Evolutionary conservation across 257 asterid species (phyloP), one percentile per base, ranked within the genome.

Genomic region (Solanum raphanifolium): DNA sequence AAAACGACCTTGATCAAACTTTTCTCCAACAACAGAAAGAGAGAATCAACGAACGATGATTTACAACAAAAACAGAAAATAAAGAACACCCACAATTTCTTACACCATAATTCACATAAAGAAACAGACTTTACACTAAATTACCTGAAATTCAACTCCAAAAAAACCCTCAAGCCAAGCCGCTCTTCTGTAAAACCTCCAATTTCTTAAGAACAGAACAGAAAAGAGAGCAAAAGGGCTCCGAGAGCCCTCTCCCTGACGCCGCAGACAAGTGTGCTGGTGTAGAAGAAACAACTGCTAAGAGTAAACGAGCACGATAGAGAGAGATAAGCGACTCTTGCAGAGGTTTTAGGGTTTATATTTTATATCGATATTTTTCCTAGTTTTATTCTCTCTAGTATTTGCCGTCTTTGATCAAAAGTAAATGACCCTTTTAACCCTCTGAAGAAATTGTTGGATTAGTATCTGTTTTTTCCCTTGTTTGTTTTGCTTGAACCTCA

Each of bases 291-390:
- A 41, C 46, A 32, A 78, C 9, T 78, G 84, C 65, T 78, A 25
- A 25, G 65, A 25, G 84, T 78, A 41, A 5, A 78, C 48, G 48
- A 71, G 48, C 32, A 13, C 25, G 9, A 31, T 10, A 5, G 2
- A 38, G 34, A 39, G 79, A 85, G 83, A 20, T 25, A 36, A 68
- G 25, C 10, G n/a, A 39, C 66, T 38, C 23, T 79, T 36, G 20
- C 13, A 6, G 16, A 71, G 83, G 83, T 71, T 86, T 73, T 86
- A 86, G 88, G 88, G 88, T 86, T 86, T 86, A 52, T 18, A 75
- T 7, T 55, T 55, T 55, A 35, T 13, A 13, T 29, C 36, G 25
- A 10, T 48, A 18, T 32, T 46, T 72, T 1, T 32, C 46, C 9
- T 46, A 25, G 71, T 86, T 43, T 31, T 13, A 21, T 38, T n/a